Percentiles rank a stretch among this genome's conserved stretches.
Conservation (phyloP, 345 rosid species). For the Salix suchowensis region DNA sequence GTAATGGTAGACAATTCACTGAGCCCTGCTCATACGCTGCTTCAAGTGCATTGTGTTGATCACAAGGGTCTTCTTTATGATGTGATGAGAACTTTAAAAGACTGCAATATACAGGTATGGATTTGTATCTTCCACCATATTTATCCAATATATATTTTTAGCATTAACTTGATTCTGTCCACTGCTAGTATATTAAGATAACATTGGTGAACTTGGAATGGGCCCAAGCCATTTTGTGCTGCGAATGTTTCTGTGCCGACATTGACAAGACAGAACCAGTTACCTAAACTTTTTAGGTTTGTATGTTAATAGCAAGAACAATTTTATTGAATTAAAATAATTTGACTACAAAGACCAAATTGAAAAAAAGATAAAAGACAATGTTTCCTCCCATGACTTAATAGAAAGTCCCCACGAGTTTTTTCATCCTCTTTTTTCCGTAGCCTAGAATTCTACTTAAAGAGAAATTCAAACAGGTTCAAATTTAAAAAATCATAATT, state of each 20-base stretch:
- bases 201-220: neutral
- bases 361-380: too few species aligned
- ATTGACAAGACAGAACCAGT: neutral
- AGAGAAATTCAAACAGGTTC: too few species aligned
- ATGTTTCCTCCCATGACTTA: too few species aligned
- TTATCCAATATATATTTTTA: neutral
- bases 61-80: conserved; percentile 84
- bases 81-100: conserved; percentile 73
- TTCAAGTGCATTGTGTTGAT: conserved; percentile 61
- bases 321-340: too few species aligned
- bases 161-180: neutral
- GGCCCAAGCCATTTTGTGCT: neutral
- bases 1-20: conserved; percentile 62
- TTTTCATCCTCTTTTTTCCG: too few species aligned
- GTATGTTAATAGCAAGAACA: too few species aligned
- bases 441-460: too few species aligned
- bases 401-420: too few species aligned
- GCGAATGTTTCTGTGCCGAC: neutral
- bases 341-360: too few species aligned
- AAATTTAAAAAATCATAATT: too few species aligned
- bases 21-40: conserved; percentile 75
- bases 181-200: neutral
- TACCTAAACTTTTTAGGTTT: neutral
- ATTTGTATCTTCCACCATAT: neutral
- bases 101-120: conserved; percentile 64